These are phyloP conservation scores for Neostapfia colusana DNA, from an alignment of 176 grass and related monocot genomes.

Conservation along the genomic window DNA sequence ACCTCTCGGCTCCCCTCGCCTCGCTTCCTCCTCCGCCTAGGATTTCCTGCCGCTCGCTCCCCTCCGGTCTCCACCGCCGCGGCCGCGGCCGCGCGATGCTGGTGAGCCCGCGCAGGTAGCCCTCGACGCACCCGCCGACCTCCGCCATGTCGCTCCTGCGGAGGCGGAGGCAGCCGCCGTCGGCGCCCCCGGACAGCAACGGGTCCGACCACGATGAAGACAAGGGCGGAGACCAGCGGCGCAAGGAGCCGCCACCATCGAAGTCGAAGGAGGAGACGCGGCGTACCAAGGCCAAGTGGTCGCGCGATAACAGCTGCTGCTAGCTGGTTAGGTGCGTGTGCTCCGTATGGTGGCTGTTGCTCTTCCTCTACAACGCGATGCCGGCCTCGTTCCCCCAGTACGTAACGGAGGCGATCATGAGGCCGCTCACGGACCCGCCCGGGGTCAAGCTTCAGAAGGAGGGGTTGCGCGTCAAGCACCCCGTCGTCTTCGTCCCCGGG, in stretches of 20 bases:
- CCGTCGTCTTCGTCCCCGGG: conserved; percentile 95
- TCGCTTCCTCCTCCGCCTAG: conserved; percentile 42
- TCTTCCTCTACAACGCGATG: conserved; percentile 99
- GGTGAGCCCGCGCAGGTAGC: conserved; percentile 40
- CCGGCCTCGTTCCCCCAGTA: conserved; percentile 93
- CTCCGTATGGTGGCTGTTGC: conserved; percentile 86
- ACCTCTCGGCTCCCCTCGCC: conserved; percentile 21
- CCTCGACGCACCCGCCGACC: background rate
- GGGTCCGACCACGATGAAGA: conserved; percentile 43
- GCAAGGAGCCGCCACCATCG: conserved; percentile 21
- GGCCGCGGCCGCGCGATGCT: conserved; percentile 25
- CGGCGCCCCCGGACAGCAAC: conserved; percentile 25
- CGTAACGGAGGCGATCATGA: conserved; percentile 92
- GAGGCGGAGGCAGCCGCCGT: conserved; percentile 57
- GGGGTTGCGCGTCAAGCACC: conserved; percentile 74
- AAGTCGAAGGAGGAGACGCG: conserved; percentile 42
- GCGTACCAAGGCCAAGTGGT: conserved; percentile 56
- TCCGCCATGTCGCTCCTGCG: conserved; percentile 73
- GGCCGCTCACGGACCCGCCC: conserved; percentile 80
- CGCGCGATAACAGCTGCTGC: conserved; percentile 86
- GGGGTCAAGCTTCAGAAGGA: conserved; percentile 94
- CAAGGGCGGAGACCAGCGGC: conserved; percentile 21
- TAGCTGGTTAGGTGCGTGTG: conserved; percentile 90
- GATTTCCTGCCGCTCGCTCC: conserved; percentile 19
- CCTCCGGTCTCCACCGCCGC: background rate